A percentile compares a stretch with the other conserved stretches of the same genome.
phyloP scores from a whole-genome alignment of 257 asterid species.

The Rauvolfia tetraphylla region DNA sequence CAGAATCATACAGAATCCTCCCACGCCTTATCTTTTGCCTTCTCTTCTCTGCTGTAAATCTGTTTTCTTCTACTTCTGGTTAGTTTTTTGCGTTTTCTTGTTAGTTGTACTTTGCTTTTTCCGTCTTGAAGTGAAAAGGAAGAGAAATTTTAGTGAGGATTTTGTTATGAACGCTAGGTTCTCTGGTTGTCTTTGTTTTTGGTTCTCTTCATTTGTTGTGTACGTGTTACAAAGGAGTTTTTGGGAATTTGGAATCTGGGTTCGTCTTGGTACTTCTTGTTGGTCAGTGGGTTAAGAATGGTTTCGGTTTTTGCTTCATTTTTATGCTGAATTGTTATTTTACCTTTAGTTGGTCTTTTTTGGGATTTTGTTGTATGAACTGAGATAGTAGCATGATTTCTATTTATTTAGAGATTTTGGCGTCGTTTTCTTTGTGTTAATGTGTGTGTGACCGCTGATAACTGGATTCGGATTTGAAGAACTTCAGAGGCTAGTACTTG shows the following conservation, averaged over 20 bases:
- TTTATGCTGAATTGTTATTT: not conserved
- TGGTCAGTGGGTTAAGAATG: not conserved
- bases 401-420: not conserved
- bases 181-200: not conserved
- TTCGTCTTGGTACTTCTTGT: slow-evolving; percentile 4
- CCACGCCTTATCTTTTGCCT: not conserved
- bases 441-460: not conserved
- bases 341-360: not conserved
- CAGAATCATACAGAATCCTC: not conserved
- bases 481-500: not conserved
- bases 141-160: not conserved
- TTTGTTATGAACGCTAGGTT: not conserved
- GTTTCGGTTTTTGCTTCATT: not conserved
- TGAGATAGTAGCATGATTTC: not conserved
- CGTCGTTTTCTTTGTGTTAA: not conserved
- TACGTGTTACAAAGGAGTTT: not conserved
- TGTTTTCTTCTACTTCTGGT: not conserved
- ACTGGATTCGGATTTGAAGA: not conserved
- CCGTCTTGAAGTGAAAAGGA: not conserved
- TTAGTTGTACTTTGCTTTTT: not conserved
- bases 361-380: not conserved
- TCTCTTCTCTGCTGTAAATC: not conserved
- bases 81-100: not conserved
- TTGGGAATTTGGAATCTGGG: slow-evolving; percentile 2
- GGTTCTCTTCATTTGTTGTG: not conserved